phyloP scores from a whole-genome alignment of 257 asterid species.

The Cynanchum wilfordii region DNA sequence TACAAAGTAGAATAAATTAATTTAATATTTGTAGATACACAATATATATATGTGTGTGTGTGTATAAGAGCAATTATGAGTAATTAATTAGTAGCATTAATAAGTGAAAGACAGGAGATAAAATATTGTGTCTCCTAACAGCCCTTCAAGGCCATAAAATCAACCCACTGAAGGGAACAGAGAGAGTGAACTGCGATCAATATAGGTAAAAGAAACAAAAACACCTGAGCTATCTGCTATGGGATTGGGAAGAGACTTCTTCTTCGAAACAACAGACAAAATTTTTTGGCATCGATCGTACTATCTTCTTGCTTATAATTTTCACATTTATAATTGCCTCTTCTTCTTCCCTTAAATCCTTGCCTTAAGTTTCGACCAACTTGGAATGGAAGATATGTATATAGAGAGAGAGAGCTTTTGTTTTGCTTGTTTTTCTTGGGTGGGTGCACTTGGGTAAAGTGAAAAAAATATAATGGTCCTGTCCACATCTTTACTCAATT shows the following conservation, averaged over 20 bases:
- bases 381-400: not conserved
- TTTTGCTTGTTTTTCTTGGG: not conserved
- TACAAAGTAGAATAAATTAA: not conserved
- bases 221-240: constrained; percentile 10
- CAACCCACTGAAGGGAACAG: constrained; percentile 15
- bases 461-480: constrained; percentile 33
- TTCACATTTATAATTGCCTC: constrained; percentile 32
- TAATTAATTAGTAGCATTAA: not conserved
- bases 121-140: constrained; percentile 39
- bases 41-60: no score
- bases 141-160: constrained; percentile 21
- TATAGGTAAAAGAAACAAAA: constrained; percentile 7
- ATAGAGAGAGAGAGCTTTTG: constrained; percentile 10
- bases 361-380: not conserved
- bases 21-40: no score
- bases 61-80: not conserved
- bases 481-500: constrained; percentile 7
- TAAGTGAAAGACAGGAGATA: not conserved
- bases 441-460: constrained; percentile 24
- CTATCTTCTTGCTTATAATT: constrained; percentile 19
- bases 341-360: no score
- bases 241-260: constrained; percentile 19
- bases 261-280: constrained; percentile 60
- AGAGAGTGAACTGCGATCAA: not conserved
- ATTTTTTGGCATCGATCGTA: constrained; percentile 26